Base-by-base conservation (phyloP, 2,329 filamentous ascomycete genomes). In the Ciborinia camelliae region DNA sequence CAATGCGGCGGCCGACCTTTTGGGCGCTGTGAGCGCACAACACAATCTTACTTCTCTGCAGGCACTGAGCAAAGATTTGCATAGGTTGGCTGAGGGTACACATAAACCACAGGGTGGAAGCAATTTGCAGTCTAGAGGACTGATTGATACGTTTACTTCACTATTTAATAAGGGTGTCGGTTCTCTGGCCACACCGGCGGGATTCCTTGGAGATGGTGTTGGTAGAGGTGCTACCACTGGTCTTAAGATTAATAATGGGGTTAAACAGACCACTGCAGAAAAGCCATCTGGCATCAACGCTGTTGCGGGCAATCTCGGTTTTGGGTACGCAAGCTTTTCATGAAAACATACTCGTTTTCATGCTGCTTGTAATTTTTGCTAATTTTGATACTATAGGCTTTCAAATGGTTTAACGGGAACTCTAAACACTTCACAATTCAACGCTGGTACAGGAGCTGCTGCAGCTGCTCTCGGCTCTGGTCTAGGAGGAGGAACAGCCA, bases 61-160 rank as follows among this genome's bases (percentile, higher is more conserved):
- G 23, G 41, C 51, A 15, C 43, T 63, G 7, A 58, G 61, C 52
- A 57, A 58, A n/a, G 61, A 63, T 48, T 50, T 63, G 61, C 53
- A 57, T 15, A 58, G 48, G 41, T 35, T 63, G 5, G 51, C 52
- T 28, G 39, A 26, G 18, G 41, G 39, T n/a, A 63, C 51, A 18
- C 30, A 58, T 20, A 28, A 55, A 43, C 37, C 60, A n/a, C 37
- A 55, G 4, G 30, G 39, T 35, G 39, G 39, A 18, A 52, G n/a
- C 15, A 57, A 2, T 18, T 47, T 63, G 47, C 35, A 18, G 30
- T 18, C 62, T 8, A 50, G 62, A 58, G 41, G 43, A 15, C 6
- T 63, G 12, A 39, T 58, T 12, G 52, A 58, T 48, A 52, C 23
- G 2, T 26, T 63, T 12, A 20, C 53, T 43, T 43, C 50, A 4